Evolutionary conservation across 768 basidiomycete species (phyloP).

Genomic region (Russula lepida): DNA sequence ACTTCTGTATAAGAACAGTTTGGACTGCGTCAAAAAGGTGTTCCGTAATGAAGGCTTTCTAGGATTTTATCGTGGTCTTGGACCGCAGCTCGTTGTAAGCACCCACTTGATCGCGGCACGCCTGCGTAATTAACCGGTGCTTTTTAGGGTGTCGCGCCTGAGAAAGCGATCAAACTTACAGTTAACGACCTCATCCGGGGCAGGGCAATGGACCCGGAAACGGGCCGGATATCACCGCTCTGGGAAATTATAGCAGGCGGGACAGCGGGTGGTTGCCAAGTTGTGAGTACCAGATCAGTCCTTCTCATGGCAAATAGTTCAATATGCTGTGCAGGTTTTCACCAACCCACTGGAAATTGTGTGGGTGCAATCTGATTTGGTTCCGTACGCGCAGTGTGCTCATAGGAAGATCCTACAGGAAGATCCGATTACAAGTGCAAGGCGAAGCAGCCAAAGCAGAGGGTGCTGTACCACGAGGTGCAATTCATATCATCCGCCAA

Average conservation of each 20-base stretch:
- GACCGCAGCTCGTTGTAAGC: slow-evolving; percentile 84
- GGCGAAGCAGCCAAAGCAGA: slow-evolving; percentile 88
- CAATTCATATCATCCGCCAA: slow-evolving; percentile 86
- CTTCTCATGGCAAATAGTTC: not conserved
- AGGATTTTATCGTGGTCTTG: slow-evolving; percentile 96
- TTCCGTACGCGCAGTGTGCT: not conserved
- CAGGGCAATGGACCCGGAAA: slow-evolving; percentile 86
- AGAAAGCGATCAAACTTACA: slow-evolving; percentile 97
- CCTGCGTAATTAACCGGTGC: not conserved
- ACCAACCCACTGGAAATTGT: slow-evolving; percentile 97
- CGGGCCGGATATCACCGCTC: slow-evolving; percentile 82
- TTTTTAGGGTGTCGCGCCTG: slow-evolving; percentile 84
- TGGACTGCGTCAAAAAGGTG: slow-evolving; percentile 91
- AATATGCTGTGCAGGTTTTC: slow-evolving; percentile 54
- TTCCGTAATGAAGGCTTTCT: slow-evolving; percentile 87
- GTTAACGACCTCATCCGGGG: slow-evolving; percentile 88
- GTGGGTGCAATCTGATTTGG: slow-evolving; percentile 36
- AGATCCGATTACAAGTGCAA: slow-evolving; percentile 92
- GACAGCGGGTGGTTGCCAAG: slow-evolving; percentile 93
- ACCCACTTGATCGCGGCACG: not conserved
- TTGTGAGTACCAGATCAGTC: slow-evolving; percentile 50
- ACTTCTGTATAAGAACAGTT: slow-evolving; percentile 90
- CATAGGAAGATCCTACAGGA: slow-evolving; percentile 37
- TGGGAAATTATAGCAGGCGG: slow-evolving; percentile 94
- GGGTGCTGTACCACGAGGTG: slow-evolving; percentile 74